Base-by-base conservation (phyloP, 225 moss, liverwort and hornwort genomes). In the Polytrichum formosum region DNA sequence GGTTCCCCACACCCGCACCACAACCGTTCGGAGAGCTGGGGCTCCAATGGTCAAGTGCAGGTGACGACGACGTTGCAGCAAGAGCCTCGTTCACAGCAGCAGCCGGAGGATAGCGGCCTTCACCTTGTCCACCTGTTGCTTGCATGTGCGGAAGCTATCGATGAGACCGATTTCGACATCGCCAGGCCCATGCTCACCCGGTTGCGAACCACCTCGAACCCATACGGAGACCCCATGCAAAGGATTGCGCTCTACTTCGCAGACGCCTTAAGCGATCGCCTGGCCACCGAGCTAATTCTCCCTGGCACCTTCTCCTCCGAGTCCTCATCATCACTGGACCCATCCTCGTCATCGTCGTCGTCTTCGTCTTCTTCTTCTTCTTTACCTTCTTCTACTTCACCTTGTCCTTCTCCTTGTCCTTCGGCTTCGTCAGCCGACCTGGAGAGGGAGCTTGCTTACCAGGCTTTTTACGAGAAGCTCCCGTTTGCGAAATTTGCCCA, bases 41-140 rank as follows among this genome's bases (percentile, higher is more conserved):
- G 26, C 46, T 46, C 46, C 46, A 46, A 16, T 46, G 46, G 46
- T 16, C 63, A 62, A 28, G 13, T 68, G 5, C 58, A 58, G 1
- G 21, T 9, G 23, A 58, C 58, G 23, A 20, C 59, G 23, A 23
- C 59, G 59, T 59, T 46, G 46, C 59, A n/a, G 9, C 59, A 8
- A 59, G 21, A n/a, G 59, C 59, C 59, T n/a, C 9, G 23, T 58
- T 58, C 58, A 21, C 58, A 58, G n/a, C 8, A 66, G 2, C 74
- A 76, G 66, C 78, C 86, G 1, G 92, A 94, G 26, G 80, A 92
- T 70, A 87, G 79, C 18, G 95, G 95, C 28, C 72, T 95, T 23
- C 95, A 91, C 56, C 83, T 95, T 26, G 95, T 95, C 55, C 95
- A 95, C 69, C 78, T 95, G 28, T 77, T 95, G 5, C 77, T 95